phyloP scores from a whole-genome alignment of 2,329 filamentous ascomycete genomes.

The Aspergillus floridensis region DNA sequence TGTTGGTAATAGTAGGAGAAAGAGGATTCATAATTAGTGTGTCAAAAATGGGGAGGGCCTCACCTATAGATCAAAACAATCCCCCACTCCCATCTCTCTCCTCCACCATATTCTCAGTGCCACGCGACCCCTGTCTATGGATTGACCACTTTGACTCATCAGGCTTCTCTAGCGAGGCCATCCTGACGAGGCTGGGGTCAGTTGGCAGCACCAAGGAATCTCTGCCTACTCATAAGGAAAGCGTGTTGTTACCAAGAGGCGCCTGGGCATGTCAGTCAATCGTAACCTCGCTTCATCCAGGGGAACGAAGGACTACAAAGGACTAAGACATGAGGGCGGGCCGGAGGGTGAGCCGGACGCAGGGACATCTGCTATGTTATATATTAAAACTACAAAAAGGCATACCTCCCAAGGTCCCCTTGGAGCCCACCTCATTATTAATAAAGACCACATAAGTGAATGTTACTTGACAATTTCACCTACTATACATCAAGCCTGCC shows the following conservation, averaged over 20 bases:
- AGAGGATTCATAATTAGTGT: neutral
- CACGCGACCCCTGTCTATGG: neutral
- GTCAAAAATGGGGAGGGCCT: neutral
- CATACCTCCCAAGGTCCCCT: conserved; percentile 3
- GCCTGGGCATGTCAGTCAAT: neutral
- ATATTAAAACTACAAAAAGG: neutral
- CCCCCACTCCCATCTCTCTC: neutral
- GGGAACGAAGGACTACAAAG: no score
- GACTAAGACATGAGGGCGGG: neutral
- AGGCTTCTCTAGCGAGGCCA: neutral
- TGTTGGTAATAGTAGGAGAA: neutral
- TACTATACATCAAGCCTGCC: no score
- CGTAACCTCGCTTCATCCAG: neutral
- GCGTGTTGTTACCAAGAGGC: neutral
- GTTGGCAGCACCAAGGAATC: neutral
- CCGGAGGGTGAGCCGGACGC: neutral
- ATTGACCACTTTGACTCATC: neutral
- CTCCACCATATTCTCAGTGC: neutral
- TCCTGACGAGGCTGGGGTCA: neutral
- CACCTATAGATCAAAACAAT: neutral
- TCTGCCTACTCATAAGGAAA: neutral
- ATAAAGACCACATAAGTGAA: no score
- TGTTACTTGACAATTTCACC: no score
- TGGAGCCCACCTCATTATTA: neutral
- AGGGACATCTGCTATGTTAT: neutral